Percentiles rank a stretch among this genome's conserved stretches.
phyloP scores from a whole-genome alignment of 2,329 filamentous ascomycete species.

The Graphiopsis chlorocephala region DNA sequence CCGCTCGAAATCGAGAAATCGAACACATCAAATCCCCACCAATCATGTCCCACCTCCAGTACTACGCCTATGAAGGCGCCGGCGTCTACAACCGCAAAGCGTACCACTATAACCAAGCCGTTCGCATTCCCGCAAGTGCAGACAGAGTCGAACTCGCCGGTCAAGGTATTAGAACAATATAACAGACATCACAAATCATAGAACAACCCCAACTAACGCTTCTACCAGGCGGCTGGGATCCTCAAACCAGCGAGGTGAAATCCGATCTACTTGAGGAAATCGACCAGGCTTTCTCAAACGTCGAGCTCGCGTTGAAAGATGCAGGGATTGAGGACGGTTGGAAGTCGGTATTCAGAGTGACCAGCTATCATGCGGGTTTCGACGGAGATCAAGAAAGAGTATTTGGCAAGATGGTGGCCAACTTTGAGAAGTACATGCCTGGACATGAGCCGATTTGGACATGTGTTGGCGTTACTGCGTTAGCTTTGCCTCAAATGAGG shows the following conservation, averaged over 20 bases:
- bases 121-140: constrained; percentile 32
- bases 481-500: constrained; percentile 52
- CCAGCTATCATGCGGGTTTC: constrained; percentile 27
- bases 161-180: constrained; percentile 31
- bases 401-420: constrained; percentile 44
- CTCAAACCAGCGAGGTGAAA: constrained; percentile 21
- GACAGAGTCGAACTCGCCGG: constrained; percentile 37
- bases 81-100: constrained; percentile 37
- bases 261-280: constrained; percentile 30
- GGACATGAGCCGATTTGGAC: constrained; percentile 56
- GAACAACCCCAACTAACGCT: background rate
- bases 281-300: constrained; percentile 54
- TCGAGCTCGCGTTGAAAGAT: constrained; percentile 50
- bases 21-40: background rate
- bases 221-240: constrained; percentile 36
- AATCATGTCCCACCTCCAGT: constrained; percentile 39
- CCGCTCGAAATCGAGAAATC: too few species aligned
- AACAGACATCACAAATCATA: background rate
- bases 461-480: constrained; percentile 47
- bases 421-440: constrained; percentile 53
- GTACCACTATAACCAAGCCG: constrained; percentile 36
- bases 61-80: constrained; percentile 40
- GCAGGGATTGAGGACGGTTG: constrained; percentile 55
- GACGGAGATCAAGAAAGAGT: constrained; percentile 19
- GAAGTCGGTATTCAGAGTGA: constrained; percentile 49